Evolutionary conservation across 2,329 filamentous ascomycete genomes (phyloP).

Genomic region (Sporothrix luriei): DNA sequence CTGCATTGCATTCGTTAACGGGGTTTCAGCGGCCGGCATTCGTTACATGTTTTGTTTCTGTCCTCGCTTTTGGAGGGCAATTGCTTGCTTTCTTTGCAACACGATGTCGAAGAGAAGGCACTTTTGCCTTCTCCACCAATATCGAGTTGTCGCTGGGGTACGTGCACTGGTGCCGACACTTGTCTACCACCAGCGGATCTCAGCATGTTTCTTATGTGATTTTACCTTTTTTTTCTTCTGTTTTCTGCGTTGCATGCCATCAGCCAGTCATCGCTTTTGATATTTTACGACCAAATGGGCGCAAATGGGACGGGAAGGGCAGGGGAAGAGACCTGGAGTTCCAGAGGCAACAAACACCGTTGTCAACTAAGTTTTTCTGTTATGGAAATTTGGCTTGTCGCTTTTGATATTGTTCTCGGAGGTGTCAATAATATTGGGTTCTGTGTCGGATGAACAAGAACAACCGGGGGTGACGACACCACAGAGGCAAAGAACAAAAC

Average conservation of each 20-base stretch:
- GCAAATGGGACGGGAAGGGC: conserved; percentile 2
- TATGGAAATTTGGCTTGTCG: conserved; percentile 16
- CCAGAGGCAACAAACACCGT: conserved; percentile 15
- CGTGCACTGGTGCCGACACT: not conserved
- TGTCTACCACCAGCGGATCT: not conserved
- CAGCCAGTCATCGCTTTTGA: conserved; percentile 21
- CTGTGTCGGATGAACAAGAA: not conserved
- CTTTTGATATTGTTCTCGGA: conserved; percentile 10
- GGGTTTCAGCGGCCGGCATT: conserved; percentile 29
- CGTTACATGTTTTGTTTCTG: conserved; percentile 24
- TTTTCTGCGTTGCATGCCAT: conserved; percentile 15
- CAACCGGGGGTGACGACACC: not conserved
- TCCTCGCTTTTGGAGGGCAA: conserved; percentile 12
- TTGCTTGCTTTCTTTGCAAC: not conserved
- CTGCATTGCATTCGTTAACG: conserved; percentile 35
- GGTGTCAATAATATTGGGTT: conserved; percentile 25
- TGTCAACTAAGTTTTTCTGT: conserved; percentile 11
- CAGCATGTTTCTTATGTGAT: conserved; percentile 8
- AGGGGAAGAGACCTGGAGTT: not conserved
- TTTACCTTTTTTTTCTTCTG: not conserved
- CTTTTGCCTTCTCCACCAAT: not conserved
- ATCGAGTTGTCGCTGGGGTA: not conserved
- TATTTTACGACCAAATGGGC: conserved; percentile 18
- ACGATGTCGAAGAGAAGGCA: too few species aligned
- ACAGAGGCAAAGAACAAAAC: conserved; percentile 8